These are phyloP conservation scores for Lasiodiplodia hormozganensis DNA, from an alignment of 2,329 filamentous ascomycete species.

Conservation along the genomic window DNA sequence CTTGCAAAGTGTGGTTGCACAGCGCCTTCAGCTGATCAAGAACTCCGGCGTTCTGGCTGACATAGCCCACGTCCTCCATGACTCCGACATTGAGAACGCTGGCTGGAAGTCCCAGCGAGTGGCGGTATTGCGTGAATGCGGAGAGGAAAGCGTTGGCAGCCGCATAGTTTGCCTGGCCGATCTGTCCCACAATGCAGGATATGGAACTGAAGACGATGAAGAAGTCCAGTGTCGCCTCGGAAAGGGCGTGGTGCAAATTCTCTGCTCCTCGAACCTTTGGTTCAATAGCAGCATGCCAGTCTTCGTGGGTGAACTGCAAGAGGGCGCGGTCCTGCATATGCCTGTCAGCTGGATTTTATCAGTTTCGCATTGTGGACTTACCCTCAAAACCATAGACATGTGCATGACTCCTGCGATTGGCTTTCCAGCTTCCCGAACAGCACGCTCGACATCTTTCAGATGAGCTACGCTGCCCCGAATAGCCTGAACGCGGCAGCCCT, in stretches of 20 bases:
- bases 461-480: constrained; percentile 31
- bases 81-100: constrained; percentile 61
- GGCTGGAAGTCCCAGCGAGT: constrained; percentile 41
- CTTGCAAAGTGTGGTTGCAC: constrained; percentile 12
- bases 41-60: constrained; percentile 33
- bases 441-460: not conserved
- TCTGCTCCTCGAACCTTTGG: constrained; percentile 37
- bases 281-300: constrained; percentile 26
- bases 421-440: not conserved
- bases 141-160: constrained; percentile 51
- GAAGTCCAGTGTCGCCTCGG: constrained; percentile 34
- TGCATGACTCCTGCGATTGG: constrained; percentile 33
- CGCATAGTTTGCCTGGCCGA: constrained; percentile 55
- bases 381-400: constrained; percentile 29
- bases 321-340: constrained; percentile 2
- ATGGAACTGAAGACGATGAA: constrained; percentile 42
- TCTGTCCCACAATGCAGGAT: constrained; percentile 36
- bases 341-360: not conserved
- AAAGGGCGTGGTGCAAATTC: constrained; percentile 36
- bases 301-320: constrained; percentile 28
- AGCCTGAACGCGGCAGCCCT: constrained; percentile 28
- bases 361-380: not conserved
- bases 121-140: constrained; percentile 35
- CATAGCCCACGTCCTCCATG: constrained; percentile 52
- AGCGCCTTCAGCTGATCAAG: constrained; percentile 17